These are phyloP conservation scores for Fusarium liriodendri DNA, from an alignment of 2,329 filamentous ascomycete genomes.

Conservation along the genomic window DNA sequence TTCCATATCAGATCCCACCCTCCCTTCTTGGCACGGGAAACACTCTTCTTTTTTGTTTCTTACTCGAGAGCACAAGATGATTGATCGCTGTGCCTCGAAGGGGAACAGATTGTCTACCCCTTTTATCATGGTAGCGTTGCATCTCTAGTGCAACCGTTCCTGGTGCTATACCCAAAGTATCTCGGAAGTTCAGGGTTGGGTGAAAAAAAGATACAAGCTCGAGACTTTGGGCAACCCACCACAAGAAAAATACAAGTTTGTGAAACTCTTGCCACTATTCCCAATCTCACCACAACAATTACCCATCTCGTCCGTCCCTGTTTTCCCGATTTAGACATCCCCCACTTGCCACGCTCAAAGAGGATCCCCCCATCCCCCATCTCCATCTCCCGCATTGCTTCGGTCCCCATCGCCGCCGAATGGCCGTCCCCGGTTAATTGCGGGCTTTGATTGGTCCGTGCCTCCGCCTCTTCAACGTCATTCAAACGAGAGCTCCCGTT, in stretches of 20 bases:
- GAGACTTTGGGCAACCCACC: neutral
- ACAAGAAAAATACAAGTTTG: neutral
- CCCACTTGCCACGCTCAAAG: conserved; percentile 11
- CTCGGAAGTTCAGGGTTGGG: neutral
- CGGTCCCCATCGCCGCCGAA: neutral
- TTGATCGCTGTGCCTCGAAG: neutral
- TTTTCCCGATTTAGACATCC: conserved; percentile 28
- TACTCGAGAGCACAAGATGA: neutral
- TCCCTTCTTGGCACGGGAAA: conserved; percentile 11
- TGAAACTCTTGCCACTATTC: conserved; percentile 15
- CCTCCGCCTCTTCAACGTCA: conserved; percentile 26
- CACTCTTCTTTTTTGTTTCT: neutral
- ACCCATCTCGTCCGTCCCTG: conserved; percentile 22
- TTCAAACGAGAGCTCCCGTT: conserved; percentile 19
- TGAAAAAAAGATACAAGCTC: neutral
- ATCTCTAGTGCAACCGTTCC: neutral
- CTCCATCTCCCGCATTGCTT: conserved; percentile 20
- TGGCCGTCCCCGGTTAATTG: conserved; percentile 22
- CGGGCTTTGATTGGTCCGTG: conserved; percentile 19
- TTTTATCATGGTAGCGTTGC: neutral
- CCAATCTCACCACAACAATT: conserved; percentile 16
- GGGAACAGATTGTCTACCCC: neutral
- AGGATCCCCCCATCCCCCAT: conserved; percentile 8
- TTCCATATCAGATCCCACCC: conserved; percentile 13
- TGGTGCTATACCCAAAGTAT: conserved; percentile 7